Conservation (phyloP, 768 basidiomycete genomes). For the Naematelia encephala region DNA sequence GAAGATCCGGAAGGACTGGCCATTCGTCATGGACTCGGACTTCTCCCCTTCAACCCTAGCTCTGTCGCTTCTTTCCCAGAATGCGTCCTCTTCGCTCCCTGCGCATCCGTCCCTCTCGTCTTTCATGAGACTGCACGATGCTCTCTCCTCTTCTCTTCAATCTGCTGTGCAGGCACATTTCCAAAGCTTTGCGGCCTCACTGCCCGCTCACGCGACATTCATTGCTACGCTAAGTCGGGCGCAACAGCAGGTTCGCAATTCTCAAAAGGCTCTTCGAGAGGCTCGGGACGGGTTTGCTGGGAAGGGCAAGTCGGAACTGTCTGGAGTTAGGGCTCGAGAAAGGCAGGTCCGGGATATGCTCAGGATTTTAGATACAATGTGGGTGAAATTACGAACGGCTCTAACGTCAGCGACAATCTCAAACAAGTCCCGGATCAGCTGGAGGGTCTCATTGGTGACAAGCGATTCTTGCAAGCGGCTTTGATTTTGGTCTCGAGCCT, state of each 20-base stretch:
- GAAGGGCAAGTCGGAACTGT: slow-evolving; percentile 44
- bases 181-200: slow-evolving; percentile 87
- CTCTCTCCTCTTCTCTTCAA: slow-evolving; percentile 45
- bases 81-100: slow-evolving; percentile 20
- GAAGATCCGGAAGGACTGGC: slow-evolving; percentile 85
- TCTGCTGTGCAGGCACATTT: slow-evolving; percentile 67
- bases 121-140: slow-evolving; percentile 42
- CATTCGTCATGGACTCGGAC: slow-evolving; percentile 60
- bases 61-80: slow-evolving; percentile 64
- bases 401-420: slow-evolving; percentile 68
- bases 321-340: slow-evolving; percentile 70
- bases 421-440: slow-evolving; percentile 86
- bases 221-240: slow-evolving; percentile 67
- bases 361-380: slow-evolving; percentile 91
- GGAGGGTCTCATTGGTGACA: slow-evolving; percentile 93
- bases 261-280: slow-evolving; percentile 69
- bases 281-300: slow-evolving; percentile 70
- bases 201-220: slow-evolving; percentile 83
- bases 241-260: slow-evolving; percentile 69
- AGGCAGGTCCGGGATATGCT: slow-evolving; percentile 96
- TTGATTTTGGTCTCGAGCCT: slow-evolving; percentile 79
- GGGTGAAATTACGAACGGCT: slow-evolving; percentile 41
- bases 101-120: slow-evolving; percentile 29
- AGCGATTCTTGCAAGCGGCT: slow-evolving; percentile 83
- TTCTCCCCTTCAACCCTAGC: slow-evolving; percentile 95